Conservation (phyloP, 371 early-diverging fungal species). For the Syncephalastrum racemosum region DNA sequence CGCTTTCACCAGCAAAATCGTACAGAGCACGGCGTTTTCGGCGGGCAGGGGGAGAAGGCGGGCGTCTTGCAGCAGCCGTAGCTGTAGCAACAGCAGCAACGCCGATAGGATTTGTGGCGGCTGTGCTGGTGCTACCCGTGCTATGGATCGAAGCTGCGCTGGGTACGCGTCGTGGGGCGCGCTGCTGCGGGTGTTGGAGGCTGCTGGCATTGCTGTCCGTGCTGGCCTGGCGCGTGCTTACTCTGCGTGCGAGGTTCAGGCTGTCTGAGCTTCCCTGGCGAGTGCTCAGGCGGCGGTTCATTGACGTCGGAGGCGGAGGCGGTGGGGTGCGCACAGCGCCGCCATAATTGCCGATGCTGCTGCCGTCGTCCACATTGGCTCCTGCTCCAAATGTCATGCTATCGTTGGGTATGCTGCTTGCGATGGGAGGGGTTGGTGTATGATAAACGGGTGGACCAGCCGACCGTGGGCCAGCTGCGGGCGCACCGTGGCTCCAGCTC, state of each 20-base stretch:
- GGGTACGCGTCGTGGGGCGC: slow-evolving; percentile 18
- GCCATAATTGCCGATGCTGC: slow-evolving; percentile 14
- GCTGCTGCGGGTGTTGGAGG: background rate
- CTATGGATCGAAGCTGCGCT: slow-evolving; percentile 21
- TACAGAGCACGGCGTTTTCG: slow-evolving; percentile 20
- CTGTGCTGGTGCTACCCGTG: slow-evolving; percentile 6
- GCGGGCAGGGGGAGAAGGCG: background rate
- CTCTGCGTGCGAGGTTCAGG: slow-evolving; percentile 1
- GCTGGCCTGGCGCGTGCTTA: too few relatives aligned
- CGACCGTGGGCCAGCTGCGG: background rate
- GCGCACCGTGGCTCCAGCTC: slow-evolving; percentile 16
- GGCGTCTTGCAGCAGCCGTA: too few relatives aligned
- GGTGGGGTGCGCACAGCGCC: slow-evolving; percentile 1
- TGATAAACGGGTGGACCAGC: background rate
- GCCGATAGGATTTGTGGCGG: background rate
- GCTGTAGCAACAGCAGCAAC: too few relatives aligned
- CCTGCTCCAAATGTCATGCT: slow-evolving; percentile 3
- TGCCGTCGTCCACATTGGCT: background rate
- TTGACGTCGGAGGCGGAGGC: background rate
- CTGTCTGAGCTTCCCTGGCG: slow-evolving; percentile 22
- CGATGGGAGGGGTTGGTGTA: background rate
- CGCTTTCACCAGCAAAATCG: slow-evolving; percentile 24
- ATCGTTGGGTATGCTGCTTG: slow-evolving; percentile 2
- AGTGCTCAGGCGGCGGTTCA: slow-evolving; percentile 14
- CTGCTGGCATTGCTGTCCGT: too few relatives aligned